These are phyloP conservation scores for Mikania micrantha DNA, from an alignment of 129 eudicot species.

Conservation along the genomic window DNA sequence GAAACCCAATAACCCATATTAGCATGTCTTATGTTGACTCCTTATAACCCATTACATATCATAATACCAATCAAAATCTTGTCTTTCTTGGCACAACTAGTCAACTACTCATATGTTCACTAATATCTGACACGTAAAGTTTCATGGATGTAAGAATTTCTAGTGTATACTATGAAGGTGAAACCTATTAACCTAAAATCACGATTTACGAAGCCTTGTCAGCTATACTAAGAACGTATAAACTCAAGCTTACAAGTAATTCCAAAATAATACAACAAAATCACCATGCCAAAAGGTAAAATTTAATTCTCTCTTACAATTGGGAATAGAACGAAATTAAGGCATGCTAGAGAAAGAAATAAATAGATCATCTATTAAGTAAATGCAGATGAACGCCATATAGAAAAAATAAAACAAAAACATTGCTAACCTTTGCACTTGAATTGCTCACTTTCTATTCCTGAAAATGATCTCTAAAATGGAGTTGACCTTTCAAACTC, in stretches of 20 bases:
- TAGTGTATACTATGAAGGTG: background rate
- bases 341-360: background rate
- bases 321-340: background rate
- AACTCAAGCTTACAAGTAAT: background rate
- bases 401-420: background rate
- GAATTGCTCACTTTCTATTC: background rate
- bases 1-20: background rate
- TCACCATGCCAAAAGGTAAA: background rate
- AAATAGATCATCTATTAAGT: background rate
- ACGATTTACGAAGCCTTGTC: background rate
- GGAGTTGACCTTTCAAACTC: background rate
- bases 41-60: background rate
- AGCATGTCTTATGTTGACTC: background rate
- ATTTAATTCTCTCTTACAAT: background rate
- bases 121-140: slow-evolving; percentile 1
- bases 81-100: background rate
- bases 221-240: background rate
- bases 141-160: background rate
- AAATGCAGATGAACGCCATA: background rate
- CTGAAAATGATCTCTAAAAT: background rate
- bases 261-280: background rate
- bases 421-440: background rate
- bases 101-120: background rate
- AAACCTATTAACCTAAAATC: background rate
- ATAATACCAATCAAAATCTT: slow-evolving; percentile 7